These are phyloP conservation scores for Hanseniaspora uvarum DNA, from an alignment of 1,139 yeast genomes.

Conservation along the genomic window DNA sequence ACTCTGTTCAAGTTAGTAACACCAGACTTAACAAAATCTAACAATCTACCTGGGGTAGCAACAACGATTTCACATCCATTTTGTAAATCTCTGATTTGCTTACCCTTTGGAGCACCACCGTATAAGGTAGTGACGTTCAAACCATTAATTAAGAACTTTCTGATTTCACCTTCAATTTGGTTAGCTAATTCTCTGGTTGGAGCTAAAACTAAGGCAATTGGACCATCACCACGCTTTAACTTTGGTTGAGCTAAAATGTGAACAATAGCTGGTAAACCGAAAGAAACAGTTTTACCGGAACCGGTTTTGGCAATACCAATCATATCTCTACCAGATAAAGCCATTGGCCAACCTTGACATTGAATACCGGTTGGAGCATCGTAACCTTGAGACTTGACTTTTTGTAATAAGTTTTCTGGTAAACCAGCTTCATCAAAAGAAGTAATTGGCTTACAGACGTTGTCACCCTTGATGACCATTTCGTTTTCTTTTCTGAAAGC, in stretches of 20 bases:
- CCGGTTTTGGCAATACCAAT: conserved; percentile 98
- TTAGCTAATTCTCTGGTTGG: conserved; percentile 99
- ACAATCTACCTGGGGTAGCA: conserved; percentile 97
- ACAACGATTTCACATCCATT: conserved; percentile 92
- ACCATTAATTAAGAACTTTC: conserved; percentile 83
- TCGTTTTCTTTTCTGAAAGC: conserved; percentile 72
- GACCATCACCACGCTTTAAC: conserved; percentile 89
- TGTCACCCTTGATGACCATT: conserved; percentile 74
- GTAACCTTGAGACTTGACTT: conserved; percentile 87
- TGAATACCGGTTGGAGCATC: conserved; percentile 91
- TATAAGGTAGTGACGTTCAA: conserved; percentile 95
- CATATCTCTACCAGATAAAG: conserved; percentile 95
- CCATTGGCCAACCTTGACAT: conserved; percentile 99
- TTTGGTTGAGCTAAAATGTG: conserved; percentile 97
- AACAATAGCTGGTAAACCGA: conserved; percentile 91
- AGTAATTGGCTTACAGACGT: conserved; percentile 91
- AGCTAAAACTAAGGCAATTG: conserved; percentile 87
- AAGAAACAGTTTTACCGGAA: conserved; percentile 94
- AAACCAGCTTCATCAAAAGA: conserved; percentile 92
- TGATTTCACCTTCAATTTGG: conserved; percentile 91
- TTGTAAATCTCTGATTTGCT: conserved; percentile 86
- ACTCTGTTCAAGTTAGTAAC: conserved; percentile 93
- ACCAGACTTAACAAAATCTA: conserved; percentile 91
- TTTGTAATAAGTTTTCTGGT: conserved; percentile 83
- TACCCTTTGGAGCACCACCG: conserved; percentile 99